These are phyloP conservation scores for Penicillium sp. DNA, from an alignment of 2,329 filamentous ascomycete genomes.

Conservation along the genomic window DNA sequence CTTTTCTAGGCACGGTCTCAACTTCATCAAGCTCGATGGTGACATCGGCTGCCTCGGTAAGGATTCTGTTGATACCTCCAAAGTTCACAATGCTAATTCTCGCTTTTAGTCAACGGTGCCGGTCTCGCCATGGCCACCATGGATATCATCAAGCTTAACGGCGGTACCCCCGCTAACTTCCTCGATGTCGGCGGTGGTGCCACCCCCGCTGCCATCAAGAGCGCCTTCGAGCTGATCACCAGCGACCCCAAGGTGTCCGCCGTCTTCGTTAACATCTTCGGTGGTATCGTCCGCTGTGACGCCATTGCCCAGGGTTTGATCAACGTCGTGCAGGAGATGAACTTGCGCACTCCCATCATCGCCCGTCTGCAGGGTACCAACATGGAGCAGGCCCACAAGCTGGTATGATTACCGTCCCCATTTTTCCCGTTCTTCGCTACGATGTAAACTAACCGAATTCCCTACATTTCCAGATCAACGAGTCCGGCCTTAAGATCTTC, in stretches of 20 bases:
- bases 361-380: constrained; percentile 97
- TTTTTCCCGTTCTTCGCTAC: background rate
- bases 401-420: constrained; percentile 50
- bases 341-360: constrained; percentile 95
- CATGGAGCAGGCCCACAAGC: constrained; percentile 87
- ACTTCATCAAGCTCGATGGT: constrained; percentile 99
- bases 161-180: constrained; percentile 95
- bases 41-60: constrained; percentile 87
- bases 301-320: constrained; percentile 96
- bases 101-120: constrained; percentile 77
- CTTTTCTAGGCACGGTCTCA: constrained; percentile 64
- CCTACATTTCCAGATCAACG: constrained; percentile 66
- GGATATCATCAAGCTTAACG: constrained; percentile 99
- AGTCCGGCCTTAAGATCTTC: constrained; percentile 99
- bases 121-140: constrained; percentile 99
- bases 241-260: constrained; percentile 97
- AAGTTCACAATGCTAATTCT: constrained; percentile 2
- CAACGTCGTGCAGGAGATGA: constrained; percentile 89
- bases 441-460: constrained; percentile 7
- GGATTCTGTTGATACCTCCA: constrained; percentile 3
- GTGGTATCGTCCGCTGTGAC: constrained; percentile 97
- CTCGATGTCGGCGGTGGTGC: constrained; percentile 97
- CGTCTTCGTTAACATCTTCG: constrained; percentile 99
- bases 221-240: constrained; percentile 98
- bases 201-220: constrained; percentile 92